Evolutionary conservation across 805 yeast genomes (phyloP).

Genomic region (Candida chauliodis): DNA sequence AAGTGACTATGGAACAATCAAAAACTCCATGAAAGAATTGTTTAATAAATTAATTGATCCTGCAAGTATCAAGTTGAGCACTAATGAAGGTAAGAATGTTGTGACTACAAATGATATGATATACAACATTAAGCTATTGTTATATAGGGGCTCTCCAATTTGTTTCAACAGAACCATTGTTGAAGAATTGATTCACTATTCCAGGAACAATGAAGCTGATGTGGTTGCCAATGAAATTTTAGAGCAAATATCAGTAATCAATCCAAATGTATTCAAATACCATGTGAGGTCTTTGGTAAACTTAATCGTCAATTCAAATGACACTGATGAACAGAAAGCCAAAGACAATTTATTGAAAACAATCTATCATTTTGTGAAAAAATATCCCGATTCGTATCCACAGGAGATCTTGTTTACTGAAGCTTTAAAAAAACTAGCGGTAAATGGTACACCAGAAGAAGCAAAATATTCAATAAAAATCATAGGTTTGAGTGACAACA

Average conservation of each 20-base stretch:
- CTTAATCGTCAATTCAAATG: slow-evolving; percentile 21
- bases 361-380: slow-evolving; percentile 53
- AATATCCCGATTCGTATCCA: slow-evolving; percentile 47
- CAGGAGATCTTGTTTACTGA: slow-evolving; percentile 42
- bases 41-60: slow-evolving; percentile 51
- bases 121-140: slow-evolving; percentile 50
- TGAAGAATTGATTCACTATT: slow-evolving; percentile 45
- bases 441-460: slow-evolving; percentile 53
- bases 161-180: slow-evolving; percentile 66
- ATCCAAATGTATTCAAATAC: slow-evolving; percentile 63
- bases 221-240: slow-evolving; percentile 50
- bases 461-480: slow-evolving; percentile 64
- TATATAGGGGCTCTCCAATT: slow-evolving; percentile 59
- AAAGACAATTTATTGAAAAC: slow-evolving; percentile 51
- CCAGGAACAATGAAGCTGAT: slow-evolving; percentile 34
- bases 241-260: slow-evolving; percentile 52
- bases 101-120: slow-evolving; percentile 49
- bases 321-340: slow-evolving; percentile 17
- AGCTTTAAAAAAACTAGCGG: slow-evolving; percentile 44
- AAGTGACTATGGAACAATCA: slow-evolving; percentile 57
- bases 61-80: slow-evolving; percentile 41
- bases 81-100: slow-evolving; percentile 19
- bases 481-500: slow-evolving; percentile 44
- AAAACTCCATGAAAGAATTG: slow-evolving; percentile 62
- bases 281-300: slow-evolving; percentile 52